These are phyloP conservation scores for Colletotrichum costaricense DNA, from an alignment of 2,329 filamentous ascomycete genomes.

Conservation along the genomic window DNA sequence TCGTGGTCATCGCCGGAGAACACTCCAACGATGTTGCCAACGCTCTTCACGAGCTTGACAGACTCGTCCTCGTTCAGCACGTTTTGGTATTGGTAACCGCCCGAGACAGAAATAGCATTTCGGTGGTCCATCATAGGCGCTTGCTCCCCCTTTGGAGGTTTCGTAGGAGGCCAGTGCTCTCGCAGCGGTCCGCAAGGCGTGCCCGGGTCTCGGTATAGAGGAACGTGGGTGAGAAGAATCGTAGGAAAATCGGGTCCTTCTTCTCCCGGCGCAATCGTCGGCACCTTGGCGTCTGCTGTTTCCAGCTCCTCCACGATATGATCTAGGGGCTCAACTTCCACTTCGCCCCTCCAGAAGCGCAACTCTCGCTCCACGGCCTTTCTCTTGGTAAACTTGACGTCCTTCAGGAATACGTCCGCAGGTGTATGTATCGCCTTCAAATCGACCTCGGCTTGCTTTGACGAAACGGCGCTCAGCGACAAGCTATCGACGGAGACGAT, in stretches of 20 bases:
- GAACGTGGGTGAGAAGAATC: constrained; percentile 90
- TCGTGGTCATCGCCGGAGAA: constrained; percentile 99
- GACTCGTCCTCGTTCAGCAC: constrained; percentile 85
- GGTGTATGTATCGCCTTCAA: constrained; percentile 78
- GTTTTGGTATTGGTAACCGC: constrained; percentile 97
- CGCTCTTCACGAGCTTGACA: constrained; percentile 76
- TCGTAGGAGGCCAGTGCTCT: constrained; percentile 83
- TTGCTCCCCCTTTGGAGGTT: constrained; percentile 68
- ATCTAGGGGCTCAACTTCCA: constrained; percentile 64
- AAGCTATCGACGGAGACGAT: constrained; percentile 93
- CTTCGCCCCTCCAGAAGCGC: constrained; percentile 70
- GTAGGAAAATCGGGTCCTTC: constrained; percentile 78
- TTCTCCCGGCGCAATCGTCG: constrained; percentile 54
- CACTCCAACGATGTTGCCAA: constrained; percentile 85
- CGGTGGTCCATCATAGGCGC: constrained; percentile 70
- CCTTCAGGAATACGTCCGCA: constrained; percentile 79
- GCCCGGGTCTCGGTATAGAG: constrained; percentile 82
- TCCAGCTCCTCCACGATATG: constrained; percentile 70
- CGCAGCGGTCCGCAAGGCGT: constrained; percentile 90
- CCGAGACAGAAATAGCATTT: constrained; percentile 81
- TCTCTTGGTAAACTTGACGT: constrained; percentile 72
- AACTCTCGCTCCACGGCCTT: constrained; percentile 78
- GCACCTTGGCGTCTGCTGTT: constrained; percentile 47
- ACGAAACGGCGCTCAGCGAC: constrained; percentile 80
- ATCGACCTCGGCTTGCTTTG: constrained; percentile 62